Evolutionary conservation across 23 red algal genomes (phyloP), one percentile per base, ranked within the genome.

Genomic region (Gracilaria domingensis): DNA sequence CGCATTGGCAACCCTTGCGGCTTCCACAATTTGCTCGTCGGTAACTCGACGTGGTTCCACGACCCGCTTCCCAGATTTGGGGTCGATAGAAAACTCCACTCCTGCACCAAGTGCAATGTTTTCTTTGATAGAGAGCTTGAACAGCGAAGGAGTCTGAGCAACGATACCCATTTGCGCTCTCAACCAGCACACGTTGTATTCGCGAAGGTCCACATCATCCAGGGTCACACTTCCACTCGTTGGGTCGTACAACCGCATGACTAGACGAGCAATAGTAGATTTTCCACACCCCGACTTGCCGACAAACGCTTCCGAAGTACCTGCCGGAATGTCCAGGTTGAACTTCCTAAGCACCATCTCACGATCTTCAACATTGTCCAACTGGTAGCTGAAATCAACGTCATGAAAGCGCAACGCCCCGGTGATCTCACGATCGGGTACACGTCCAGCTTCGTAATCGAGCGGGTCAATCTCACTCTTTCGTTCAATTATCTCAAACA

Each of bases 211-310:
- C 5, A 91, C 57, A 24, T 80, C 91, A 82, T 98, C 95, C 45
- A 98, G 53, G 18, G 74, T 75, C 4, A 94, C 36, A 26, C 72
- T 48, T 29, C 93, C 95, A 45, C 34, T 55, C 57, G 80, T 61
- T 0, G 67, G 35, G 70, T 98, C 91, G 47, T 98, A 98, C 56
- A 98, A 81, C 8, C 95, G 77, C 77, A 84, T 85, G 13, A 98
- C 26, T n/a, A 98, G 91, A 26, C 80, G 77, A 47, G 93, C 91
- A 36, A 84, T 47, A 21, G 95, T 98, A 58, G 59, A 80, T 33
- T 93, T 98, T 49, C 96, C 96, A 69, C 84, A 89, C 32, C 96
- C 96, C 1, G 82, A 91, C 36, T 83, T 86, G 16, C 96, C 96
- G 0, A 98, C 93, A 66, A 98, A 83, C 26, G 92, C 96, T 37